Evolutionary conservation across 1,284 basidiomycete genomes (phyloP).

Genomic region (Puccinia triticina): DNA sequence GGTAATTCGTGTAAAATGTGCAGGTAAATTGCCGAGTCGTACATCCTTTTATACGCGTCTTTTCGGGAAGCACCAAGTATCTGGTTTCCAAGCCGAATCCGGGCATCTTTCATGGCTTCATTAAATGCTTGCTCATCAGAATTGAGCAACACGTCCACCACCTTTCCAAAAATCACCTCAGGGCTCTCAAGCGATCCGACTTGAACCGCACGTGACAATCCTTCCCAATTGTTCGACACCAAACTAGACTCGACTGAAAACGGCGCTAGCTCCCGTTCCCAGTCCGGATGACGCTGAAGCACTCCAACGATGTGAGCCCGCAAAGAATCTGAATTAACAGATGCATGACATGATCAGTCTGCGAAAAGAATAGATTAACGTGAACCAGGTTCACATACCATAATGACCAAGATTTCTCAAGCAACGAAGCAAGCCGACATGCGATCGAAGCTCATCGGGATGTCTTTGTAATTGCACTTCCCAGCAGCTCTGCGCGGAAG

Average conservation of each 20-base stretch:
- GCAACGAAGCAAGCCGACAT: slow-evolving; percentile 87
- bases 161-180: slow-evolving; percentile 76
- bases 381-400: slow-evolving; percentile 66
- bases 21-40: slow-evolving; percentile 82
- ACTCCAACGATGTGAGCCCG: slow-evolving; percentile 93
- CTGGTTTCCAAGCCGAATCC: slow-evolving; percentile 69
- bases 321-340: slow-evolving; percentile 73
- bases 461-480: slow-evolving; percentile 91
- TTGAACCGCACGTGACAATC: slow-evolving; percentile 69
- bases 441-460: slow-evolving; percentile 84
- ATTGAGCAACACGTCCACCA: slow-evolving; percentile 77
- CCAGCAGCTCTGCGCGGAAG: slow-evolving; percentile 98
- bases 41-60: slow-evolving; percentile 79
- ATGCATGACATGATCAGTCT: not conserved
- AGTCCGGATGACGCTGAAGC: slow-evolving; percentile 76
- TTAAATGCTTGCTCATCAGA: slow-evolving; percentile 57
- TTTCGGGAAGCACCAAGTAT: slow-evolving; percentile 75
- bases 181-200: slow-evolving; percentile 64
- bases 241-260: slow-evolving; percentile 93
- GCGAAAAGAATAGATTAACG: not conserved
- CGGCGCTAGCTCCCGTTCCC: slow-evolving; percentile 76
- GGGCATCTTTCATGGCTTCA: slow-evolving; percentile 48
- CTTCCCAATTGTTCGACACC: slow-evolving; percentile 91
- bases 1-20: slow-evolving; percentile 88
- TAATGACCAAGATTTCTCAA: slow-evolving; percentile 95